A percentile compares a stretch with the other conserved stretches of the same genome.
Conservation (phyloP, 139 green algal genomes). For the Chlorella sp. region DNA sequence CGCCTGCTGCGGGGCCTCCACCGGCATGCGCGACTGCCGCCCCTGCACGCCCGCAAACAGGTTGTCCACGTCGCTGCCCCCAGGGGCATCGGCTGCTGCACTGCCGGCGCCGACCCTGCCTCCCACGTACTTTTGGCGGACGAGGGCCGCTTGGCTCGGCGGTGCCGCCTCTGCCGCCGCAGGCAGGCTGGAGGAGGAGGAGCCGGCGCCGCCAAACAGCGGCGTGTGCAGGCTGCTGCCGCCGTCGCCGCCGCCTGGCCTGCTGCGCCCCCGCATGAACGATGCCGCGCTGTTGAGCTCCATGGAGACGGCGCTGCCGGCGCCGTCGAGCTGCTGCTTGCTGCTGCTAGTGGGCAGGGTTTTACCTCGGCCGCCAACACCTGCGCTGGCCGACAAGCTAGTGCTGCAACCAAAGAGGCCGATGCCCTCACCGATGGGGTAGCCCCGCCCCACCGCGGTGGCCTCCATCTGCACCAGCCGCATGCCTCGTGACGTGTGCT, state of each 20-base stretch:
- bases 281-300: constrained; percentile 12
- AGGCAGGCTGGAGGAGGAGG: not conserved
- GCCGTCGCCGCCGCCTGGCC: not conserved
- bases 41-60: constrained; percentile 31
- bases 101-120: not conserved
- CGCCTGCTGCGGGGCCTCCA: not conserved
- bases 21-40: not conserved
- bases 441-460: constrained; percentile 34
- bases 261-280: not conserved
- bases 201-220: constrained; percentile 24
- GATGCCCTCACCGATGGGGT: constrained; percentile 43
- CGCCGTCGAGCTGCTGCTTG: not conserved
- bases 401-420: constrained; percentile 29
- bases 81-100: not conserved
- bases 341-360: no score
- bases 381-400: not conserved
- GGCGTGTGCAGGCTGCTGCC: not conserved
- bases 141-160: not conserved
- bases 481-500: constrained; percentile 56
- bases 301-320: no score
- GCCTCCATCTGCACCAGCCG: constrained; percentile 42
- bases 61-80: constrained; percentile 9
- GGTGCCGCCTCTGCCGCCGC: not conserved
- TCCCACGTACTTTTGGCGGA: constrained; percentile 17
- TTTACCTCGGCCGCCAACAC: not conserved